Conservation (phyloP, 148 eudicot genomes). For the Cornus suecica region DNA sequence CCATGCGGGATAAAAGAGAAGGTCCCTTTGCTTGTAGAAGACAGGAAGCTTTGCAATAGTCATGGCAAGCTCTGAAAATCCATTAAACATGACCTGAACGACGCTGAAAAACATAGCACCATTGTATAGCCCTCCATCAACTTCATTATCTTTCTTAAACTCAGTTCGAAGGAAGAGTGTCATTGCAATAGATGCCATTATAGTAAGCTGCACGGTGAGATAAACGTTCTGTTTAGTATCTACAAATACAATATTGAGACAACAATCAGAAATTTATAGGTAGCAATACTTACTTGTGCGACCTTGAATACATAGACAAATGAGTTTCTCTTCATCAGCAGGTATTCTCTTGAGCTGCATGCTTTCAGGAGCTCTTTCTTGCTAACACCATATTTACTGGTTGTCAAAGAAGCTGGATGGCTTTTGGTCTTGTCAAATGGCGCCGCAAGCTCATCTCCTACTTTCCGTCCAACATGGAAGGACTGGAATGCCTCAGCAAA, state of each 20-base stretch:
- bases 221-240: background rate
- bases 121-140: slow-evolving; percentile 16
- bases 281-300: slow-evolving; percentile 15
- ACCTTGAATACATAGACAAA: slow-evolving; percentile 25
- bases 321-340: slow-evolving; percentile 23
- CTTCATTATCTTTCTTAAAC: slow-evolving; percentile 8
- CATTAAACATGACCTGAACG: slow-evolving; percentile 22
- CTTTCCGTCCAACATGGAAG: slow-evolving; percentile 34
- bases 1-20: slow-evolving; percentile 33
- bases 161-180: slow-evolving; percentile 24
- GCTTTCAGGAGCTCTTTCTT: slow-evolving; percentile 19
- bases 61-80: slow-evolving; percentile 27
- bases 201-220: slow-evolving; percentile 15
- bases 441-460: slow-evolving; percentile 30
- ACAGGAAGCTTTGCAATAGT: slow-evolving; percentile 24
- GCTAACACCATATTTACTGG: slow-evolving; percentile 11
- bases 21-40: slow-evolving; percentile 32
- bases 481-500: slow-evolving; percentile 44
- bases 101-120: slow-evolving; percentile 28
- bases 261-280: background rate
- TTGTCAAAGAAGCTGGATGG: slow-evolving; percentile 44
- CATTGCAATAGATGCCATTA: slow-evolving; percentile 20
- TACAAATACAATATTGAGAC: background rate
- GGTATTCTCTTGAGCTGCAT: slow-evolving; percentile 8
- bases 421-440: slow-evolving; percentile 35